phyloP scores from a whole-genome alignment of 805 yeast genomes.

The Candida silvicultrix region DNA sequence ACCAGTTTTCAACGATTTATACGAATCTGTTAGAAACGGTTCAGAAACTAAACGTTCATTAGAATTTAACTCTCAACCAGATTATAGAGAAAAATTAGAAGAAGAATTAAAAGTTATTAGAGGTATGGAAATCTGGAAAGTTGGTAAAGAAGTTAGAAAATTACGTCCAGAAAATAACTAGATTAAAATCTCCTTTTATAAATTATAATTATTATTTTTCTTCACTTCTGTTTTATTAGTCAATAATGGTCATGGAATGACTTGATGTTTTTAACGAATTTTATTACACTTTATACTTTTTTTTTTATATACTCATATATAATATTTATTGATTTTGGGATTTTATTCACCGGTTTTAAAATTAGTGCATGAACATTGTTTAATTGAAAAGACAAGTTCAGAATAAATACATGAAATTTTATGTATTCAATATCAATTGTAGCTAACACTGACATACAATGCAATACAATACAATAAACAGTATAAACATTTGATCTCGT shows the following conservation, averaged over 20 bases:
- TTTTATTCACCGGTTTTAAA: constrained; percentile 5
- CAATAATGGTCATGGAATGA: constrained; percentile 24
- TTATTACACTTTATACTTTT: constrained; percentile 11
- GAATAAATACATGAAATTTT: constrained; percentile 4
- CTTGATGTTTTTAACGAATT: constrained; percentile 11
- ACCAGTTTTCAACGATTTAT: constrained; percentile 96
- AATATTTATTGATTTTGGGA: constrained; percentile 11
- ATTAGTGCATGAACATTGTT: constrained; percentile 30
- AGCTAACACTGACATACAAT: too few species aligned
- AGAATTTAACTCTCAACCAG: constrained; percentile 96
- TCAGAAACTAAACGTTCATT: constrained; percentile 96
- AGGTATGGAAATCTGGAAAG: constrained; percentile 98
- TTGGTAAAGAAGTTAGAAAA: constrained; percentile 99
- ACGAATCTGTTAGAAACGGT: constrained; percentile 93
- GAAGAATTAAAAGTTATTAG: constrained; percentile 89
- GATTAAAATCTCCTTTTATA: constrained; percentile 11
- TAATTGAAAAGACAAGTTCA: constrained; percentile 35
- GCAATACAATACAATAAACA: too few species aligned
- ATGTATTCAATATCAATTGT: neutral
- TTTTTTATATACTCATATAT: constrained; percentile 10
- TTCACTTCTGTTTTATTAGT: constrained; percentile 7
- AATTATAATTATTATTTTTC: constrained; percentile 1
- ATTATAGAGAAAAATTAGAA: constrained; percentile 96
- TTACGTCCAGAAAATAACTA: constrained; percentile 98
- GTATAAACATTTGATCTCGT: neutral